Conservation (phyloP, 2,329 filamentous ascomycete species). For the Knufia fluminis region DNA sequence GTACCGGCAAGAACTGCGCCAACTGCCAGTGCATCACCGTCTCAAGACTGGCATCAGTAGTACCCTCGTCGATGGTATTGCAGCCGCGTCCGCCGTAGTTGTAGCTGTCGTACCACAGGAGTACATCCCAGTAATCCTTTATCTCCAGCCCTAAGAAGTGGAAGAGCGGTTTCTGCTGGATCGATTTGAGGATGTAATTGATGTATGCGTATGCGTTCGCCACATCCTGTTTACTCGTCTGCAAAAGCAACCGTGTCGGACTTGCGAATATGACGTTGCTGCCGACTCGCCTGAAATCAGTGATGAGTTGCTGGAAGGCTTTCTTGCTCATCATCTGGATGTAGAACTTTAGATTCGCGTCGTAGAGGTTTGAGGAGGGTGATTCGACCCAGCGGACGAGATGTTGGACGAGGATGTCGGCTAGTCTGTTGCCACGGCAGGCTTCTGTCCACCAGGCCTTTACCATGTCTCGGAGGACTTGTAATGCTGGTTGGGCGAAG, state of each 20-base stretch:
- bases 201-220: conserved; percentile 95
- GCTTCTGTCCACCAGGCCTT: conserved; percentile 98
- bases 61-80: conserved; percentile 60
- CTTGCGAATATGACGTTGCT: conserved; percentile 95
- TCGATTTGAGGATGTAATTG: conserved; percentile 95
- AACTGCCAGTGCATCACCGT: conserved; percentile 99
- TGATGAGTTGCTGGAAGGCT: conserved; percentile 93
- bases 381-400: conserved; percentile 95
- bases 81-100: conserved; percentile 97
- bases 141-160: conserved; percentile 96
- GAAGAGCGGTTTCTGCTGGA: conserved; percentile 89
- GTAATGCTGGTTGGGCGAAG: conserved; percentile 83
- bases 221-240: conserved; percentile 94
- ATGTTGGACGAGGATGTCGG: conserved; percentile 94
- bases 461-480: conserved; percentile 93
- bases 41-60: conserved; percentile 69
- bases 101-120: conserved; percentile 98
- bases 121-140: conserved; percentile 98
- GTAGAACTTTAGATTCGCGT: conserved; percentile 88
- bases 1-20: conserved; percentile 71
- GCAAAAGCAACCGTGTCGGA: conserved; percentile 76
- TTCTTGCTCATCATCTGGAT: conserved; percentile 98
- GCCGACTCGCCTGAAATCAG: conserved; percentile 87
- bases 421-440: conserved; percentile 82
- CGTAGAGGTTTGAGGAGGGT: conserved; percentile 88